Evolutionary conservation across 805 yeast genomes (phyloP).

Genomic region (Schwanniomyces occidentalis): DNA sequence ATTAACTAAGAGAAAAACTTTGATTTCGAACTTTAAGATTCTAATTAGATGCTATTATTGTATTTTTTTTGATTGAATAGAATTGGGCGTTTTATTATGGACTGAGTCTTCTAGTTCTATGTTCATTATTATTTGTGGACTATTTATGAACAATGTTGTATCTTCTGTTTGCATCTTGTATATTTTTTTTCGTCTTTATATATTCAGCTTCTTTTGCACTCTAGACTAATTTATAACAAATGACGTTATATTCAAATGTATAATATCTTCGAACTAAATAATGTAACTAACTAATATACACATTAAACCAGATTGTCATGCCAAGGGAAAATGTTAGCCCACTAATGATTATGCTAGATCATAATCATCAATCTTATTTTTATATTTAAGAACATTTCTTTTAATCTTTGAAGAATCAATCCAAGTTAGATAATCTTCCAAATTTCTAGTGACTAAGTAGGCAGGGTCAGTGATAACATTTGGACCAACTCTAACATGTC

Average conservation of each 20-base stretch:
- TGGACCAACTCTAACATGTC: conserved; percentile 97
- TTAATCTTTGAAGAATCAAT: conserved; percentile 94
- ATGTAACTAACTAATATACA: not conserved
- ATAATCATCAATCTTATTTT: conserved; percentile 67
- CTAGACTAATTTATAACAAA: not conserved
- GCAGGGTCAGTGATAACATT: conserved; percentile 95
- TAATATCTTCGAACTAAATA: too few relatives aligned
- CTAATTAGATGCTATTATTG: too few relatives aligned
- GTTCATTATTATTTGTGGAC: too few relatives aligned
- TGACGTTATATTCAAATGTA: too few relatives aligned
- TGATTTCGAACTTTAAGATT: too few relatives aligned
- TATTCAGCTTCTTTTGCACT: not conserved
- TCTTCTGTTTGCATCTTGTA: too few relatives aligned
- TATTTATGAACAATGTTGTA: too few relatives aligned
- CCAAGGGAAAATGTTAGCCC: not conserved
- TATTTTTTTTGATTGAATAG: too few relatives aligned
- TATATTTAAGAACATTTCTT: conserved; percentile 81
- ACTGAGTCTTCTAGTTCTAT: too few relatives aligned
- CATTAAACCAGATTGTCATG: not conserved
- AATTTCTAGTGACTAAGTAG: conserved; percentile 82
- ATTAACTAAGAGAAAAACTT: too few relatives aligned
- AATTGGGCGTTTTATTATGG: too few relatives aligned
- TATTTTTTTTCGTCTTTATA: not conserved
- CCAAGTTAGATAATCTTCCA: conserved; percentile 98
- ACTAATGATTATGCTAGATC: conserved; percentile 40